Percentiles rank a stretch among this genome's conserved stretches.
Evolutionary conservation across 495 filamentous ascomycete genomes (phyloP).

Genomic region (Tuber aestivum): DNA sequence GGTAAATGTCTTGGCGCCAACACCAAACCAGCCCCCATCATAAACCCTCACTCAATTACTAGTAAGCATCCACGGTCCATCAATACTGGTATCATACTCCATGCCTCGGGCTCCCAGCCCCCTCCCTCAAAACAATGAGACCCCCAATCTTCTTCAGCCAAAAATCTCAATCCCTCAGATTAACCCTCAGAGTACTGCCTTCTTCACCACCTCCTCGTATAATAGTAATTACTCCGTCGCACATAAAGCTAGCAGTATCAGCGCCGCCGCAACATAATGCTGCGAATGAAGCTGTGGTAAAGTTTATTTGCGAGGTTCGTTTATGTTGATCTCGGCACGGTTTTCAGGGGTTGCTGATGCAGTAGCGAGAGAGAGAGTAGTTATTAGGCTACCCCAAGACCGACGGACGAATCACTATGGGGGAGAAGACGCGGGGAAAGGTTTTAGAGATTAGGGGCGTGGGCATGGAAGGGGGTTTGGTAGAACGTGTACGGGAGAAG

Average conservation of each 20-base stretch:
- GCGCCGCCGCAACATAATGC: conserved; percentile 18
- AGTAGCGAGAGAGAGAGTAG: conserved; percentile 7
- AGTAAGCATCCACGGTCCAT: no score
- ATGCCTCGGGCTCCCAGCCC: neutral
- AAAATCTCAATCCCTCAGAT: neutral
- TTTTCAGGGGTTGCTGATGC: neutral
- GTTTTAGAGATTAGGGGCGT: conserved; percentile 19
- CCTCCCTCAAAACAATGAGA: neutral
- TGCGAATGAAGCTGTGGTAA: conserved; percentile 21
- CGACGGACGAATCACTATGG: conserved; percentile 14
- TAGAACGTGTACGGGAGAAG: neutral
- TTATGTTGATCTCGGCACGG: neutral
- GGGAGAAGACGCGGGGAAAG: conserved; percentile 19
- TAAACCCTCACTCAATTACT: neutral
- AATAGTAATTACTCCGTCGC: conserved; percentile 6
- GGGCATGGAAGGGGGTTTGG: neutral
- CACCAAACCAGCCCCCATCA: conserved; percentile 1
- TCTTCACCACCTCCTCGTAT: conserved; percentile 9
- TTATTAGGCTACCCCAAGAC: conserved; percentile 19
- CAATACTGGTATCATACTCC: no score
- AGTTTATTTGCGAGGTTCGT: conserved; percentile 29
- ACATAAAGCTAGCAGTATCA: conserved; percentile 17
- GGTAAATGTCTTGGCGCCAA: neutral
- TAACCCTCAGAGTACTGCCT: neutral
- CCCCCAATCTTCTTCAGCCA: neutral